Percentiles rank a stretch among this genome's conserved stretches.
Evolutionary conservation across 371 early-diverging fungal genomes (phyloP).

Genomic region (Dinochytrium kinnereticum): DNA sequence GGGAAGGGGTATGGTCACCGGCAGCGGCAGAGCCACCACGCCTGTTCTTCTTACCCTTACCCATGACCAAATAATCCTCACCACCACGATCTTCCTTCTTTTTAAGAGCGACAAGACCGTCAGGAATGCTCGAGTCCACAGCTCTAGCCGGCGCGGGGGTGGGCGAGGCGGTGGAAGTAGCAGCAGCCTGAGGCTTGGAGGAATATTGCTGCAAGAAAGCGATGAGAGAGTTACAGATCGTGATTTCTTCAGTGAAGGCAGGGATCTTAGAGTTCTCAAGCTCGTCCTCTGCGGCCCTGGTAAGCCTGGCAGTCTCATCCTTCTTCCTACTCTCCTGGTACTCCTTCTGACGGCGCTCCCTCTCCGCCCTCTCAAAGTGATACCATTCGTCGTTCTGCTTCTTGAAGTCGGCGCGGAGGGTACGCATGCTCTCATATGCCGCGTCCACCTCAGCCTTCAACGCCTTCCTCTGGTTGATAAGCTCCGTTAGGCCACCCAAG

Average conservation of each 20-base stretch:
- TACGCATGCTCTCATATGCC: slow-evolving; percentile 69
- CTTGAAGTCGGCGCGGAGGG: slow-evolving; percentile 73
- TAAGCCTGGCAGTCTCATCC: slow-evolving; percentile 60
- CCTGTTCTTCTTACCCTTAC: slow-evolving; percentile 57
- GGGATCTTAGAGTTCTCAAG: slow-evolving; percentile 87
- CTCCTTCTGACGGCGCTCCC: slow-evolving; percentile 69
- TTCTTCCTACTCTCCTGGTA: slow-evolving; percentile 68
- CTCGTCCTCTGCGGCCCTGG: slow-evolving; percentile 61
- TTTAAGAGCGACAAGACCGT: slow-evolving; percentile 48
- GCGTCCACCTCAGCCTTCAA: slow-evolving; percentile 76
- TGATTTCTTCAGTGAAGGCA: slow-evolving; percentile 86
- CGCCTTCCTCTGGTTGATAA: slow-evolving; percentile 77
- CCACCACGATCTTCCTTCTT: slow-evolving; percentile 68
- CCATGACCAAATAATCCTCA: slow-evolving; percentile 77
- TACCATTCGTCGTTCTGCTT: slow-evolving; percentile 77
- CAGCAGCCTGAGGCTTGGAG: slow-evolving; percentile 27
- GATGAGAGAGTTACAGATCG: slow-evolving; percentile 77
- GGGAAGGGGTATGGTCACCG: slow-evolving; percentile 18
- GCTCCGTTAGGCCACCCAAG: slow-evolving; percentile 67
- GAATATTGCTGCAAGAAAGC: slow-evolving; percentile 65
- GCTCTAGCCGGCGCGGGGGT: slow-evolving; percentile 38
- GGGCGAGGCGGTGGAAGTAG: slow-evolving; percentile 27
- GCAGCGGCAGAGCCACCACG: slow-evolving; percentile 30
- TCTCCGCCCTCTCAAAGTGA: slow-evolving; percentile 75
- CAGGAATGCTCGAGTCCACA: slow-evolving; percentile 52